Conservation (phyloP, 2,329 filamentous ascomycete genomes). For the Neofusicoccum parvum region DNA sequence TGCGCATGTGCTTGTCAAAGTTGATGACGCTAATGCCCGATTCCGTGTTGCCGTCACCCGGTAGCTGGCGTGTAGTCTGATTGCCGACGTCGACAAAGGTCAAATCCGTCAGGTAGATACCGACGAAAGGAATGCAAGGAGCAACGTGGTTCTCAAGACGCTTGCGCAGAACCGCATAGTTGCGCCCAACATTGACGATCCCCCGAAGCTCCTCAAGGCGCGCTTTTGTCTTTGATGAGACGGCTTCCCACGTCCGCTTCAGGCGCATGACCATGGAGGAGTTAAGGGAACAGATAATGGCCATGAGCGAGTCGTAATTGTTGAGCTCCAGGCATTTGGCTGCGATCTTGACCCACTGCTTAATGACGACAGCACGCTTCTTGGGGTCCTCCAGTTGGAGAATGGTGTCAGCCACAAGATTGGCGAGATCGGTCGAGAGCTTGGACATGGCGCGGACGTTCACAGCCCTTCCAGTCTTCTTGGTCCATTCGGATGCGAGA, state of each 20-base stretch:
- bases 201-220: constrained; percentile 76
- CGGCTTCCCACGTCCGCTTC: constrained; percentile 86
- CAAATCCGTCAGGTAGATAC: constrained; percentile 93
- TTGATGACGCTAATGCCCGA: constrained; percentile 83
- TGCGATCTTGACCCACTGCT: constrained; percentile 97
- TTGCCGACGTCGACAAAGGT: constrained; percentile 97
- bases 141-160: constrained; percentile 84
- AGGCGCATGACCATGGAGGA: constrained; percentile 87
- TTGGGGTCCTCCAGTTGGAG: constrained; percentile 86
- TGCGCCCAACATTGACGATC: constrained; percentile 87
- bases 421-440: constrained; percentile 87
- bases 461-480: constrained; percentile 76
- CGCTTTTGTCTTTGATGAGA: constrained; percentile 81
- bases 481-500: constrained; percentile 90
- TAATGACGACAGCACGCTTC: constrained; percentile 86
- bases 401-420: constrained; percentile 91
- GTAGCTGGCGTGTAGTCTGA: constrained; percentile 77
- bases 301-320: constrained; percentile 97
- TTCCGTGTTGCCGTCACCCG: constrained; percentile 58
- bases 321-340: constrained; percentile 83
- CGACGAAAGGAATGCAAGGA: constrained; percentile 91
- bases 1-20: constrained; percentile 95
- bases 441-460: constrained; percentile 95
- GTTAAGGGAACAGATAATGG: constrained; percentile 92
- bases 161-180: constrained; percentile 83